Conservation (phyloP, 2,329 filamentous ascomycete genomes). For the Botrytis deweyae region DNA sequence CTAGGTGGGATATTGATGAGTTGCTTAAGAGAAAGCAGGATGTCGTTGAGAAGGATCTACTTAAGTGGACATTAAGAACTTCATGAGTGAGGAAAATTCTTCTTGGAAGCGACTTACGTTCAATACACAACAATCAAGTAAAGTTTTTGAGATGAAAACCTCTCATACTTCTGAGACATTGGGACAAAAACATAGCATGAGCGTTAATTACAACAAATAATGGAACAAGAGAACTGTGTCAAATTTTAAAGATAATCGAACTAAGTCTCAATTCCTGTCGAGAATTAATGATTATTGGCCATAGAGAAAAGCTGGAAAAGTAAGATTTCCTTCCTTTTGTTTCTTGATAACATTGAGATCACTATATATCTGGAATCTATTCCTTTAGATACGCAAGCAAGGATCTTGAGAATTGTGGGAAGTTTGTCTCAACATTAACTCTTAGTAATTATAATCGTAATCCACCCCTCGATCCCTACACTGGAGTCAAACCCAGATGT, state of each 20-base stretch:
- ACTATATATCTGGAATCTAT: too few species aligned
- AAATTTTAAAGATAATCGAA: not conserved
- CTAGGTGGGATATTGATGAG: constrained; percentile 20
- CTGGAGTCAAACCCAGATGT: too few species aligned
- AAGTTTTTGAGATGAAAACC: not conserved
- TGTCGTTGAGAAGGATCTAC: constrained; percentile 15
- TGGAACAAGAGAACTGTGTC: fast-evolving
- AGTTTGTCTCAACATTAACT: too few species aligned
- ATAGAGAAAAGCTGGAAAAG: not conserved
- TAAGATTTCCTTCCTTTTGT: too few species aligned
- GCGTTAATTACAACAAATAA: not conserved
- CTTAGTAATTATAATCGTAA: too few species aligned
- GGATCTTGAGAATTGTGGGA: too few species aligned
- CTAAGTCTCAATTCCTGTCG: not conserved
- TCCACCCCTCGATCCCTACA: too few species aligned
- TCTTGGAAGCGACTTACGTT: not conserved
- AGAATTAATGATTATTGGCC: not conserved
- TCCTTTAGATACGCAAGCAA: too few species aligned
- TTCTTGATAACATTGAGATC: too few species aligned
- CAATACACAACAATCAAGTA: not conserved
- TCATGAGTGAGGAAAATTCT: not conserved
- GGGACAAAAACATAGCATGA: not conserved
- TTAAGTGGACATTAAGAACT: constrained; percentile 20
- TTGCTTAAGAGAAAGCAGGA: constrained; percentile 13
- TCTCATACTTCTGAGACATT: not conserved